Base-by-base conservation (phyloP, 176 grass and related monocot genomes). In the Carex pumila region DNA sequence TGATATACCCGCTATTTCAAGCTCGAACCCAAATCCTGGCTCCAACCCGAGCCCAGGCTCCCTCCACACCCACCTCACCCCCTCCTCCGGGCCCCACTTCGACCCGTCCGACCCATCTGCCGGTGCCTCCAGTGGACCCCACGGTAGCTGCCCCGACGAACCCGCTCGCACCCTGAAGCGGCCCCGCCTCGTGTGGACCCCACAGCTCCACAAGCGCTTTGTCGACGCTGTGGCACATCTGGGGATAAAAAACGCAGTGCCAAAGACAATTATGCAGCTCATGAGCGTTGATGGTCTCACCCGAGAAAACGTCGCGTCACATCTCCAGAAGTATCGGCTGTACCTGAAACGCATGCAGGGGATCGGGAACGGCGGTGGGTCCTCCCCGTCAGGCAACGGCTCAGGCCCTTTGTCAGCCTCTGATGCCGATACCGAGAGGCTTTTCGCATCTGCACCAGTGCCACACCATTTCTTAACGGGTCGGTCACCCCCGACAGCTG, bases 211-310 rank as follows among this genome's bases (percentile, higher is more conserved):
- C 87, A 97, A 97, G 89, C 83, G 94, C 2, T 97, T 97, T 65
- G 94, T 97, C 2, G 94, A 97, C 81, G 94, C 91, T 8, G 94
- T 97, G 4, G 94, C 94, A 1, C 94, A 97, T 85, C 89, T 97
- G 2, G 94, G 94, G 71, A 97, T 97, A 84, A 97, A 97, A 86
- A 97, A 97, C 91, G 94, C 94, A 36, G 94, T 97, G 68, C 94
- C 94, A 58, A 97, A 97, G 90, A 97, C 94, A 29, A 97, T 97
- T 91, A 97, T 97, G 94, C 91, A 93, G 81, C 87, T 97, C 39
- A 97, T 97, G 94, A 97, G 91, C 84, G 91, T 97, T 2, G 94
- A 92, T 61, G 94, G 94, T 25, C 94, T 97, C 83, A 97, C 94
- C 58, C 94, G 94, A 84, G 94, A 97, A 80, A 97, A 97, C 94